These are phyloP conservation scores for Lupinus albus DNA, from an alignment of 306 rosid genomes.

Conservation along the genomic window DNA sequence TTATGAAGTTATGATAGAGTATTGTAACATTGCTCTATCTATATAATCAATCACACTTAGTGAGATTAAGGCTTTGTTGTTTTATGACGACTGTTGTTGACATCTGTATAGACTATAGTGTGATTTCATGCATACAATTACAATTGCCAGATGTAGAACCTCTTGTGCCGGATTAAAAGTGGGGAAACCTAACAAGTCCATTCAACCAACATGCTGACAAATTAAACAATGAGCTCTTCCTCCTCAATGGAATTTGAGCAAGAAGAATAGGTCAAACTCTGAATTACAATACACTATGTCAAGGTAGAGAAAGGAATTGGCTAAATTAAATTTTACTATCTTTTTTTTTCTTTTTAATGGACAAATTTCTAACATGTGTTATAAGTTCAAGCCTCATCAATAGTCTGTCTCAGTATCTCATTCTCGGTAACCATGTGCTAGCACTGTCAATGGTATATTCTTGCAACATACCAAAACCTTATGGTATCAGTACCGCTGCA, in stretches of 20 bases:
- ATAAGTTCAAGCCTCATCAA: constrained; percentile 26
- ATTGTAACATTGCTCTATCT: too few species aligned
- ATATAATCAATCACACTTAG: too few species aligned
- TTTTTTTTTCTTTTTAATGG: neutral
- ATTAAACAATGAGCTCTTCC: neutral
- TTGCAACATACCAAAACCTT: constrained; percentile 25
- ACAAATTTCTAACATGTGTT: constrained; percentile 46
- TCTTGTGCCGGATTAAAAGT: too few species aligned
- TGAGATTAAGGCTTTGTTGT: too few species aligned
- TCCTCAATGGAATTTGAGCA: constrained; percentile 16
- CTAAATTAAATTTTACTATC: constrained; percentile 21
- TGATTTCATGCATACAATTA: too few species aligned
- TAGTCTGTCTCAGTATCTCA: too few species aligned
- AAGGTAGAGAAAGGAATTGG: neutral
- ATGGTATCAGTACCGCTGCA: constrained; percentile 7
- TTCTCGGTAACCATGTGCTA: constrained; percentile 17
- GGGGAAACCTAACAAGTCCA: too few species aligned
- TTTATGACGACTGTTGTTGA: too few species aligned
- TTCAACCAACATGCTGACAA: too few species aligned
- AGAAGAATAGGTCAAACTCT: neutral
- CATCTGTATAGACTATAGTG: too few species aligned
- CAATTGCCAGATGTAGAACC: too few species aligned
- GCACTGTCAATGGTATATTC: constrained; percentile 38
- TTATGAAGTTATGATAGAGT: too few species aligned
- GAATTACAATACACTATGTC: neutral